Evolutionary conservation across 2,329 filamentous ascomycete genomes (phyloP), one percentile per base, ranked within the genome.

Genomic region (Juglanconis juglandina): DNA sequence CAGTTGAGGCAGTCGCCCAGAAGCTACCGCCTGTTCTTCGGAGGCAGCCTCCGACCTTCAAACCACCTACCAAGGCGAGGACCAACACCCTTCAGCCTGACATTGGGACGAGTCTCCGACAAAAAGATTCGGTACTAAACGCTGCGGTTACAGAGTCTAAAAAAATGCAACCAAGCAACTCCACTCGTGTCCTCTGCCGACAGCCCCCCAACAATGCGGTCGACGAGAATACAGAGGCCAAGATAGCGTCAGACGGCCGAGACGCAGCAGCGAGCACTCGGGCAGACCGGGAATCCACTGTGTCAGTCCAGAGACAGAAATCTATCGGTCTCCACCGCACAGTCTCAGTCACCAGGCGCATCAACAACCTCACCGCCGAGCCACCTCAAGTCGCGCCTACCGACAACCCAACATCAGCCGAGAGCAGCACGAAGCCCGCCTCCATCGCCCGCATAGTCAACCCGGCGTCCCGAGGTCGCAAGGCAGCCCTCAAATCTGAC

Each of bases 401-500:
- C n/a, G 46, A 41, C 30, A 1, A n/a, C 5, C 35, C 53, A 14
- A 48, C 54, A 30, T 32, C 10, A 61, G 34, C 30, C 37, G 60
- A 56, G n/a, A 34, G 33, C 30, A 30, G 7, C 13, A 32, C 39
- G 6, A 54, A 49, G 30, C 5, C 55, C 11, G 17, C n/a, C 17
- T 32, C 53, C 34, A 51, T 41, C 30, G 63, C 61, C 10, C 64
- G 63, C 48, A 71, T 80, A 46, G 65, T 61, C 7, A 83, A 83
- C 60, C 81, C 81, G 17, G 81, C 81, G 4, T 81, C 78, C 10
- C 73, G 81, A 65, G 81, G 81, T 37, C 80, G 73, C 60, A 84
- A 84, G 67, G 81, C 81, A 46, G 81, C 81, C 9, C 74, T 76
- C 55, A 79, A 76, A 62, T 77, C 80, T 55, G 76, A 84, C 65